Base-by-base conservation (phyloP, 2,329 filamentous ascomycete genomes). In the Fusarium sacchari region DNA sequence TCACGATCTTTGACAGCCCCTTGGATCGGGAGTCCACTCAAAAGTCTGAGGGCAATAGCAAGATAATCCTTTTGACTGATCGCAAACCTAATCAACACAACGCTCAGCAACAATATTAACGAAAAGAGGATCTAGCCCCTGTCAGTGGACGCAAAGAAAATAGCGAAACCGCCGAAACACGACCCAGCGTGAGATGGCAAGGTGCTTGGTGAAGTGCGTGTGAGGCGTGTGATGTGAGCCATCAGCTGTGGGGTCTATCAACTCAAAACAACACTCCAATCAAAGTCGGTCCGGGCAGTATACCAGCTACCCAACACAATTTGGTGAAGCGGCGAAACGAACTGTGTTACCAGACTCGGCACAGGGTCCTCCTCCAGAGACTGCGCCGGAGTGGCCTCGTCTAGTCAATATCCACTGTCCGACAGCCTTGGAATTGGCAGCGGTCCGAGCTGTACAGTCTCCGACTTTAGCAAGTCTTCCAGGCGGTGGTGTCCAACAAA, bases 341-440 rank as follows among this genome's bases (percentile, higher is more conserved):
- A 70, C 61, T n/a, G 42, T 32, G 28, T 28, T 57, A 22, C 60
- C 47, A 8, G 42, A 24, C 17, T 36, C 20, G 26, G 34, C 30
- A n/a, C 37, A 6, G 32, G 24, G 22, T 12, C n/a, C 22, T 68
- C 62, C 10, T 69, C 49, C 5, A 37, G 66, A 2, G 64, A 68
- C 6, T 69, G 55, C 5, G 44, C 15, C 6, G 68, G 66, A 22
- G 66, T 70, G 22, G 24, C 46, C 18, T 71, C 67, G 2, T 57
- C 50, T 10, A 62, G 7, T 5, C 28, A 24, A 15, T 37, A 18
- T 37, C 36, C 17, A 37, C 17, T 11, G 30, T 6, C 15, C 20
- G 47, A 9, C 14, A 34, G 47, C 22, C 13, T 50, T 15, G 32
- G 47, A 36, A 36, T 17, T n/a, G 22, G 5, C 13, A 26, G 30